Percentiles rank a stretch among this genome's conserved stretches.
These are phyloP conservation scores for Jaltomata sinuosa DNA, from an alignment of 257 asterid genomes.

Conservation along the genomic window DNA sequence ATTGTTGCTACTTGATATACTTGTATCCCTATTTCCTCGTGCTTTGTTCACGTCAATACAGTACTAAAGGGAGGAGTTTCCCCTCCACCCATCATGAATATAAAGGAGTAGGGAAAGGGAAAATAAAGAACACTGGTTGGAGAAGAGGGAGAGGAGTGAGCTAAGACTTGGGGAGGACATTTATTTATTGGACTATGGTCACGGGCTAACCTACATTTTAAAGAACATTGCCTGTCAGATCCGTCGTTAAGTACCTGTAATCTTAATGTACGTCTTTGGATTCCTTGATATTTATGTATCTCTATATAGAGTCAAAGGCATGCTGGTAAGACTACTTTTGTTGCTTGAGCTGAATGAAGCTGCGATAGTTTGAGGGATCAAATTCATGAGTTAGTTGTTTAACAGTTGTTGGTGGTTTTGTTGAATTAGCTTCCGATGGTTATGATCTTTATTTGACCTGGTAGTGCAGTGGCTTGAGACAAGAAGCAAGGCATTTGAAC, in stretches of 20 bases:
- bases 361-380: not conserved
- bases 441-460: constrained; percentile 25
- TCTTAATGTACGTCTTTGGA: not conserved
- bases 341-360: not conserved
- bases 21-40: not conserved
- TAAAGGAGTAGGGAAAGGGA: not conserved
- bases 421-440: not conserved
- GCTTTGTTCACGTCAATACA: not conserved
- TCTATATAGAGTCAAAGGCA: not conserved
- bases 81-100: not conserved
- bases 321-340: not conserved
- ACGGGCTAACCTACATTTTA: not conserved
- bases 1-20: not conserved
- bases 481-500: constrained; percentile 86
- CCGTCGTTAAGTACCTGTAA: not conserved
- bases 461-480: constrained; percentile 95
- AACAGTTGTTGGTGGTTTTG: not conserved
- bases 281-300: not conserved
- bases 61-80: not conserved
- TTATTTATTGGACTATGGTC: not conserved
- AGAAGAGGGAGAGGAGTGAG: not conserved
- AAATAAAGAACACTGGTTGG: not conserved
- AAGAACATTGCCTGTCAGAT: not conserved
- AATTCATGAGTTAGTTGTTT: not conserved
- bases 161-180: not conserved